Base-by-base conservation (phyloP, 164 flowering plant genomes). In the Aristolochia fimbriata region DNA sequence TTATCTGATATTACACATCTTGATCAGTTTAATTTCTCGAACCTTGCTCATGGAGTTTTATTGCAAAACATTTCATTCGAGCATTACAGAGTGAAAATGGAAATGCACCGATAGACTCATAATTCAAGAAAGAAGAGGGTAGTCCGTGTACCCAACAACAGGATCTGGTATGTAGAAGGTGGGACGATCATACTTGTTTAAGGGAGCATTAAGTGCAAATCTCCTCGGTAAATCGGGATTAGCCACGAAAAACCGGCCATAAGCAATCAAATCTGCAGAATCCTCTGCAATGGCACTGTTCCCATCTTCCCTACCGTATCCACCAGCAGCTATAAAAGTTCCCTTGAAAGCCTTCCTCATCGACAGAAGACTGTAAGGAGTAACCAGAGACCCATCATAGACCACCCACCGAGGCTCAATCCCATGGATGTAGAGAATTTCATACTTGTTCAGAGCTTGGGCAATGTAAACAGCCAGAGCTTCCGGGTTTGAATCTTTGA, bases 161-260 rank as follows among this genome's bases (percentile, higher is more conserved):
- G 74, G 74, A 57, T 74, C 77, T 21, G 62, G 57, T n/a, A 49
- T 68, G 27, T 74, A 74, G 58, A 71, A 74, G 5, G 74, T 71
- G 12, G 60, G 51, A 27, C 77, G 62, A 51, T 71, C 51, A 52
- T 74, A 74, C 68, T 71, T 65, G 50, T 74, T 74, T 4, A 74
- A 65, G 20, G 72, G 70, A 24, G 72, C 75, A 64, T 62, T 43
- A 15, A 71, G 68, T 19, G 51, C 67, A 31, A 74, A 74, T 37
- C 78, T 59, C 55, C 55, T 65, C 2, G 72, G 72, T 37, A 71
- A 30, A 52, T 74, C 78, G 0, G 78, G 75, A 23, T 74, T 74
- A 20, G 75, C 70, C 58, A 74, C 57, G 58, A 71, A 74, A 57
- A 25, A 41, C 16, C 74, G 66, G 15, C 78, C 78, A 60, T 61